A percentile compares a stretch with the other conserved stretches of the same genome.
phyloP scores from a whole-genome alignment of 805 yeast genomes.

The Metschnikowia kunwiensis region DNA sequence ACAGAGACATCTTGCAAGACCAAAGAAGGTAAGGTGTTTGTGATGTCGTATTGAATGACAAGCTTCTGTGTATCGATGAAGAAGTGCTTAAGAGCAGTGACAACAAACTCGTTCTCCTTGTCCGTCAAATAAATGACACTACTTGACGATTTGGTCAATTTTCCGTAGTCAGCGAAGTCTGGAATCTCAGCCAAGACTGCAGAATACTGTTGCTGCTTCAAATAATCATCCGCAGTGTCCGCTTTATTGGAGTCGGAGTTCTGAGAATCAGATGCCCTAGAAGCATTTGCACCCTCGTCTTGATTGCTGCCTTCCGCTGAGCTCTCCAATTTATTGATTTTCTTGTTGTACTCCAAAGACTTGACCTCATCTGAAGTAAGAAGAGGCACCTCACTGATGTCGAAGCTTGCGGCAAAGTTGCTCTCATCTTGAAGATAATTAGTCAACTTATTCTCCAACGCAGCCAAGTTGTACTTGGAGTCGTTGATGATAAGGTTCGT shows the following conservation, averaged over 20 bases:
- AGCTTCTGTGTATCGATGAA: conserved; percentile 66
- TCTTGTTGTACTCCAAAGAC: conserved; percentile 58
- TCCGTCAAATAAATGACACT: conserved; percentile 72
- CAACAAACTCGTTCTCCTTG: conserved; percentile 89
- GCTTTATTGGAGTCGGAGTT: conserved; percentile 22
- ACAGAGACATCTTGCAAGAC: conserved; percentile 76
- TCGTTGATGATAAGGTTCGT: conserved; percentile 60
- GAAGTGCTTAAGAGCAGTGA: conserved; percentile 77
- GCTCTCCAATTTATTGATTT: conserved; percentile 39
- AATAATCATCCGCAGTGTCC: conserved; percentile 26
- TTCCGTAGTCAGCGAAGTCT: conserved; percentile 72
- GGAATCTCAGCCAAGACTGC: conserved; percentile 68
- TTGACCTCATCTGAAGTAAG: conserved; percentile 65
- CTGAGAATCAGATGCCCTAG: conserved; percentile 4
- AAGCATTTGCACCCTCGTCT: conserved; percentile 18
- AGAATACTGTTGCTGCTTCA: conserved; percentile 61
- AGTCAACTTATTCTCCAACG: conserved; percentile 75
- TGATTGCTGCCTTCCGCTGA: conserved; percentile 18
- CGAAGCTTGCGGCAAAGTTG: conserved; percentile 59
- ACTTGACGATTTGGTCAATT: conserved; percentile 66
- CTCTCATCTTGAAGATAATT: conserved; percentile 59
- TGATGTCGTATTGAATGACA: conserved; percentile 75
- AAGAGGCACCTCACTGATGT: conserved; percentile 63
- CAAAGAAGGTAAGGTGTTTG: conserved; percentile 79
- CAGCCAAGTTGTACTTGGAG: conserved; percentile 65